Conservation (phyloP, 2,329 filamentous ascomycete genomes). For the Aureobasidium leucospermi region DNA sequence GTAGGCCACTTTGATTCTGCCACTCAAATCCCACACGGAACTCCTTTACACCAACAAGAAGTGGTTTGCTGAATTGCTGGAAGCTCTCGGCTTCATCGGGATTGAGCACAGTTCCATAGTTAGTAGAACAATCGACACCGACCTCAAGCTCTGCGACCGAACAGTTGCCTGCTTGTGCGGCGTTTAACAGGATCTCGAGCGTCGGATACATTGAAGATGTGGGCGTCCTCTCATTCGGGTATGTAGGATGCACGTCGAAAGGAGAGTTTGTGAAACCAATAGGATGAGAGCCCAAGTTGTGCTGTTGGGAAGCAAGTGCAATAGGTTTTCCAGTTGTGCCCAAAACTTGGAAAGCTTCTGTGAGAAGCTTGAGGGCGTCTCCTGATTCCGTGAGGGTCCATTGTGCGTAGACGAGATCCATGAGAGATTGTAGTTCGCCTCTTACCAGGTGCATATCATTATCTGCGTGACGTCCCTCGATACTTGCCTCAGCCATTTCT, state of each 20-base stretch:
- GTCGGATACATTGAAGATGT: neutral
- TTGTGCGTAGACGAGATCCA: neutral
- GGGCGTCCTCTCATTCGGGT: too few relatives aligned
- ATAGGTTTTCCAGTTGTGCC: neutral
- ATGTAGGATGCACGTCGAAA: too few relatives aligned
- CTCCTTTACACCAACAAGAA: neutral
- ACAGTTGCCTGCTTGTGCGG: neutral
- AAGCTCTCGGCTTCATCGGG: neutral
- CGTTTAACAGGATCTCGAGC: neutral
- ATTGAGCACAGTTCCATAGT: neutral
- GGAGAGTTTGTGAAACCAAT: neutral
- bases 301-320: neutral
- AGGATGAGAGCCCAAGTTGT: neutral
- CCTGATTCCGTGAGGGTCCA: neutral
- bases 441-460: neutral
- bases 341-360: neutral
- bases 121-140: neutral
- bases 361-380: neutral
- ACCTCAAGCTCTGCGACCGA: neutral
- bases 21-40: neutral
- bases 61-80: neutral
- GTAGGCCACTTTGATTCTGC: neutral
- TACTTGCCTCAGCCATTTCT: neutral
- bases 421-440: neutral
- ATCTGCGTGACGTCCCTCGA: neutral